These are phyloP conservation scores for Lentinula aciculospora DNA, from an alignment of 768 basidiomycete species.

Conservation along the genomic window DNA sequence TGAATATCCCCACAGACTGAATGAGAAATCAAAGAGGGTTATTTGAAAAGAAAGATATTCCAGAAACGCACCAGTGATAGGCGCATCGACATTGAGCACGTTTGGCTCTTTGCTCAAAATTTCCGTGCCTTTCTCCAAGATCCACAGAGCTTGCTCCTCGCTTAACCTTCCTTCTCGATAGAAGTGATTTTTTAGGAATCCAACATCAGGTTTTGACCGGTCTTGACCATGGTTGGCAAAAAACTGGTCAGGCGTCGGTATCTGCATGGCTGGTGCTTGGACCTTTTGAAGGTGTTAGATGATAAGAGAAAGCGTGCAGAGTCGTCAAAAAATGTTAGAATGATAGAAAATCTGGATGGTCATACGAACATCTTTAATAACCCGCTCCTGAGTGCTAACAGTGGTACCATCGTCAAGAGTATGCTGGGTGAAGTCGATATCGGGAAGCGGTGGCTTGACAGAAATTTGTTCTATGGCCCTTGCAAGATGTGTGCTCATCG, in stretches of 20 bases:
- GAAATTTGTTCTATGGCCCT: slow-evolving; percentile 65
- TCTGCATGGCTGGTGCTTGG: slow-evolving; percentile 93
- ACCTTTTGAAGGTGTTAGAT: slow-evolving; percentile 46
- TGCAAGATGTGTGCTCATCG: slow-evolving; percentile 52
- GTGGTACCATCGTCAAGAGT: slow-evolving; percentile 87
- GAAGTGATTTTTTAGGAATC: slow-evolving; percentile 98
- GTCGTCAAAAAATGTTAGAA: not conserved
- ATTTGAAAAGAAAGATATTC: not conserved
- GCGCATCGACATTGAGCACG: slow-evolving; percentile 90
- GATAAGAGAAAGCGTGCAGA: not conserved
- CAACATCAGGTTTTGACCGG: slow-evolving; percentile 87
- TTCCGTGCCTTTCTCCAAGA: slow-evolving; percentile 83
- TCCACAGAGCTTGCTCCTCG: slow-evolving; percentile 94
- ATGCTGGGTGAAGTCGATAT: slow-evolving; percentile 90
- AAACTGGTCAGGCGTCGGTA: slow-evolving; percentile 93
- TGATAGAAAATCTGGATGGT: not conserved
- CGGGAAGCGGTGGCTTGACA: slow-evolving; percentile 44
- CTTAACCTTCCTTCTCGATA: slow-evolving; percentile 92
- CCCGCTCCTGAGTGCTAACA: slow-evolving; percentile 91
- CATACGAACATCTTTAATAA: slow-evolving; percentile 84
- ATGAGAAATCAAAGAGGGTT: not conserved
- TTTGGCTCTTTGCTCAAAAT: slow-evolving; percentile 83
- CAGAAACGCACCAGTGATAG: slow-evolving; percentile 78
- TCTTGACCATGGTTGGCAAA: slow-evolving; percentile 69
- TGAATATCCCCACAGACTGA: slow-evolving; percentile 98